Base-by-base conservation (phyloP, 805 yeast species). In the Priceomyces haplophilus region DNA sequence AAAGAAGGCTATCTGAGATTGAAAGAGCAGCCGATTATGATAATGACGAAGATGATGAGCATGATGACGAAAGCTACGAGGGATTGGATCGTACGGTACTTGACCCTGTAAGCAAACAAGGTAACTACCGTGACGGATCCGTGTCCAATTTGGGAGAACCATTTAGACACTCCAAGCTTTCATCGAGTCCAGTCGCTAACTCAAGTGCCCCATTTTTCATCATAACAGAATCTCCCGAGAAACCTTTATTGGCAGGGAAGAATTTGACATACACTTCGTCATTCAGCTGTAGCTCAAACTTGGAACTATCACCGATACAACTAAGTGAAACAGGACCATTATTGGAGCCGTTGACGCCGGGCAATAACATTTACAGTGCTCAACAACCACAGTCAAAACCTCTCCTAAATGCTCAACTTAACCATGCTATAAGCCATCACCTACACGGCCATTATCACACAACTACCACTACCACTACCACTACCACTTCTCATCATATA, bases 261-360 rank as follows among this genome's bases (percentile, higher is more conserved):
- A 64, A 64, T 49, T 58, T 74, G 36, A 74, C 79, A 7, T 79
- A 78, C 54, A 78, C 85, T 3, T 80, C 85, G 18, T 79, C 85
- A 10, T 82, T 82, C 60, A 80, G 83, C 56, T 79, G 85, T 52
- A 76, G 72, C 50, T 78, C 84, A 19, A 82, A 77, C 53, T 73
- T 82, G 48, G 87, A 82, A 53, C 59, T 82, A 16, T 78, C 83
- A 18, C 88, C 88, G 7, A 55, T 79, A 35, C 69, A 78, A 47
- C 65, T 75, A 4, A 69, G 72, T 43, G 83, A 79, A 44, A 76
- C 84, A 3, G 87, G 86, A 1, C 86, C 87, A 4, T 61, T 82
- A 34, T 63, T 82, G 38, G 85, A 80, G 58, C 86, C 88, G 11
- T 59, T 79, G 38, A 79, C 85, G 4, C 86, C 85, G 12, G 76